A percentile compares a stretch with the other conserved stretches of the same genome.
These are phyloP conservation scores for Hypomyces rosellus DNA, from an alignment of 2,329 filamentous ascomycete species.

Conservation along the genomic window DNA sequence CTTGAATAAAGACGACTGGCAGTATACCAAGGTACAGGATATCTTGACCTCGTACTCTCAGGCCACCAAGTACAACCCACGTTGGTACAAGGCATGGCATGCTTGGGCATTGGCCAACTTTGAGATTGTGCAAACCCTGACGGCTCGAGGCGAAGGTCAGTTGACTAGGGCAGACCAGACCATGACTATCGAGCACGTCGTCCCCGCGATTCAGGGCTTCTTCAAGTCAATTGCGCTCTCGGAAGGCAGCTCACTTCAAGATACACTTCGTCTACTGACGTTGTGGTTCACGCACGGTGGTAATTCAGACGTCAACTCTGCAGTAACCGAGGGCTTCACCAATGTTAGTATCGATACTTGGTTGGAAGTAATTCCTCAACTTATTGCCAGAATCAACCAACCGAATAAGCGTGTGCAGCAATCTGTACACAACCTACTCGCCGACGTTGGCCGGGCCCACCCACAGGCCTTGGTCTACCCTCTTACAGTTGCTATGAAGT, in stretches of 20 bases:
- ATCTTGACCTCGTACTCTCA: constrained; percentile 86
- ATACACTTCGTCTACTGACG: constrained; percentile 85
- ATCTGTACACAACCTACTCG: constrained; percentile 85
- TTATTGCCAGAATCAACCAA: constrained; percentile 96
- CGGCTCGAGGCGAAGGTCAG: constrained; percentile 56
- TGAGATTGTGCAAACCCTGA: constrained; percentile 84
- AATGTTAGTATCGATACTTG: constrained; percentile 95
- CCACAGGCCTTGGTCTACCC: constrained; percentile 96
- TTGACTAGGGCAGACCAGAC: constrained; percentile 46
- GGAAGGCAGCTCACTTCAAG: constrained; percentile 86
- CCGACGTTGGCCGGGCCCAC: constrained; percentile 88
- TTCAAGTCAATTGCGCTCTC: constrained; percentile 95
- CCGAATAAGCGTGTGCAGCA: constrained; percentile 82
- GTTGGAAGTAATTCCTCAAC: constrained; percentile 95
- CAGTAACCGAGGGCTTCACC: constrained; percentile 83
- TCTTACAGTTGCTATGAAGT: constrained; percentile 97
- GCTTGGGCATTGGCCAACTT: constrained; percentile 98
- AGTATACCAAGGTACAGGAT: constrained; percentile 76
- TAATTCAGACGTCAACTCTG: constrained; percentile 76
- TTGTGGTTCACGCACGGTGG: constrained; percentile 96
- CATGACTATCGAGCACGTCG: constrained; percentile 78
- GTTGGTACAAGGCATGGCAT: constrained; percentile 99
- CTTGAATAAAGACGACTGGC: constrained; percentile 83
- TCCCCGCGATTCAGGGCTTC: constrained; percentile 92
- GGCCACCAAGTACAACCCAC: constrained; percentile 87